Evolutionary conservation across 1,284 basidiomycete genomes (phyloP).

Genomic region (Laetiporus sulphureus): DNA sequence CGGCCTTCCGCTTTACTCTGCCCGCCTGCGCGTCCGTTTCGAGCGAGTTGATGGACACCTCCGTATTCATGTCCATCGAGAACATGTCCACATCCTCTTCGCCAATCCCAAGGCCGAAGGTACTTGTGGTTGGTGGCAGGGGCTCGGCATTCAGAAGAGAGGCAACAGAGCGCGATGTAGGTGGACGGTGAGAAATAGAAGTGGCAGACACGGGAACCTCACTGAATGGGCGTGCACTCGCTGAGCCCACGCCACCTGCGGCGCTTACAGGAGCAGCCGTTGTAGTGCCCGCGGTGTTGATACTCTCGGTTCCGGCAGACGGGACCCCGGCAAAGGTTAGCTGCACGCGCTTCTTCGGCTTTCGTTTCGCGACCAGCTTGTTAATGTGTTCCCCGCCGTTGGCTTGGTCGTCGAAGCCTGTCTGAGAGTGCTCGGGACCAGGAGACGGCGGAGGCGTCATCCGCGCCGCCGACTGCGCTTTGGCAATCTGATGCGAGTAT

Average conservation of each 20-base stretch:
- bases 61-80: slow-evolving; percentile 34
- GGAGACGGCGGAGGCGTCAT: slow-evolving; percentile 47
- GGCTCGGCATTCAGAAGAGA: slow-evolving; percentile 8
- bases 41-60: slow-evolving; percentile 47
- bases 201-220: slow-evolving; percentile 18
- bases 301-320: slow-evolving; percentile 27
- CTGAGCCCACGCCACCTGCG: slow-evolving; percentile 6
- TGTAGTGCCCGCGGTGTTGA: slow-evolving; percentile 8
- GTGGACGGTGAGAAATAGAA: slow-evolving; percentile 8
- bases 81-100: slow-evolving; percentile 16
- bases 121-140: slow-evolving; percentile 8
- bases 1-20: slow-evolving; percentile 45
- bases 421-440: slow-evolving; percentile 28
- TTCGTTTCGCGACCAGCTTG: slow-evolving; percentile 65
- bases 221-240: slow-evolving; percentile 19
- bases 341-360: slow-evolving; percentile 55
- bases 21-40: slow-evolving; percentile 23
- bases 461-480: slow-evolving; percentile 18
- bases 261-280: slow-evolving; percentile 6
- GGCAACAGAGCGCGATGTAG: slow-evolving; percentile 11
- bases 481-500: slow-evolving; percentile 43
- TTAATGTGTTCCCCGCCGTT: slow-evolving; percentile 54
- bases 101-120: slow-evolving; percentile 13
- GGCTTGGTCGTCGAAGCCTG: slow-evolving; percentile 29
- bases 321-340: slow-evolving; percentile 39